Conservation (phyloP, 2,329 filamentous ascomycete species). For the Cercospora nicotianae region DNA sequence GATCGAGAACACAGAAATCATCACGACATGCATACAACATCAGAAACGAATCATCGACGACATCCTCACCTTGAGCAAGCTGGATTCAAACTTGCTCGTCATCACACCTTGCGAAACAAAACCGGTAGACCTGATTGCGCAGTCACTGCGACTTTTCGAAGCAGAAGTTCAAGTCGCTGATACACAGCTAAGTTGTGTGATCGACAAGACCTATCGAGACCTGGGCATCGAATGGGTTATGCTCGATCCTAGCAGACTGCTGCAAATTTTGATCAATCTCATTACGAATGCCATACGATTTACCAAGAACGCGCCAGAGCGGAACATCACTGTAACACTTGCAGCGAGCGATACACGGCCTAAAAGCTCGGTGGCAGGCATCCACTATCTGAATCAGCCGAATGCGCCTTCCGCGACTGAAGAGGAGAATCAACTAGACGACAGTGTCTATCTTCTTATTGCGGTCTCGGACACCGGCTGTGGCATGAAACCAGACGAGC, state of each 20-base stretch:
- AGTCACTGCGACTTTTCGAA: constrained; percentile 43
- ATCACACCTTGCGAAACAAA: constrained; percentile 42
- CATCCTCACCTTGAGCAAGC: constrained; percentile 47
- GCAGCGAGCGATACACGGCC: constrained; percentile 15
- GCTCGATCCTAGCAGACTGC: constrained; percentile 27
- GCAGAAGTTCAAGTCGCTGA: constrained; percentile 40
- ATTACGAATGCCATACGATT: constrained; percentile 19
- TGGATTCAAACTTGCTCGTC: constrained; percentile 36
- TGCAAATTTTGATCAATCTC: constrained; percentile 31
- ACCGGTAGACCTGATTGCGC: constrained; percentile 37
- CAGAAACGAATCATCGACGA: constrained; percentile 49
- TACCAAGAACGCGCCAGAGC: constrained; percentile 28
- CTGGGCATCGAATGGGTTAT: constrained; percentile 21
- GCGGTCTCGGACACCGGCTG: constrained; percentile 43
- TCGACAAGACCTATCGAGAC: constrained; percentile 13
- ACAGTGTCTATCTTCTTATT: constrained; percentile 34
- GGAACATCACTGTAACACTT: constrained; percentile 39
- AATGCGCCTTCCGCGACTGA: background rate
- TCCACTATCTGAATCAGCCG: constrained; percentile 7
- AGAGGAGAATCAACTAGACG: constrained; percentile 28
- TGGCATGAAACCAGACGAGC: constrained; percentile 43
- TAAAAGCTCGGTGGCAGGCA: background rate
- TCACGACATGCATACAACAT: constrained; percentile 36
- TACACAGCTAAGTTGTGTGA: constrained; percentile 33
- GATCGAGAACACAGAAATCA: constrained; percentile 35